Conservation (phyloP, 306 rosid genomes). For the Sechiopsis laciniata region DNA sequence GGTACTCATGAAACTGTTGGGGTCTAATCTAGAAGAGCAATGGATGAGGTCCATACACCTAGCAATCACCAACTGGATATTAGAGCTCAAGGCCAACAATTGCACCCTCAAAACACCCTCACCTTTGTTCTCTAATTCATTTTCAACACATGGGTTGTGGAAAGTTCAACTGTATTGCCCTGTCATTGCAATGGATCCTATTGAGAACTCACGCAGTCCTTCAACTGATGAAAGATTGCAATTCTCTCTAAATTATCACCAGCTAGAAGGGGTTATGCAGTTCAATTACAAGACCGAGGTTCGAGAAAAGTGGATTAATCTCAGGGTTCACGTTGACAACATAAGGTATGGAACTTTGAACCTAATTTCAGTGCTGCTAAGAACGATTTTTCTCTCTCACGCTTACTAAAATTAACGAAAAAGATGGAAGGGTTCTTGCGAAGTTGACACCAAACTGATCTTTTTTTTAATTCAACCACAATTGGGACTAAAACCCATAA, state of each 20-base stretch:
- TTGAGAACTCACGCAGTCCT: slow-evolving; percentile 41
- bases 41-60: slow-evolving; percentile 92
- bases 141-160: slow-evolving; percentile 64
- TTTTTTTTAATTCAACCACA: too few relatives aligned
- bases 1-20: slow-evolving; percentile 58
- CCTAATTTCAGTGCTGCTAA: not conserved
- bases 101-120: slow-evolving; percentile 49
- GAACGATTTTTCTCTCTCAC: not conserved
- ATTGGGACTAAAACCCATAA: too few relatives aligned
- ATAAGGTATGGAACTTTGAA: slow-evolving; percentile 47
- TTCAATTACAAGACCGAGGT: slow-evolving; percentile 54
- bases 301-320: slow-evolving; percentile 63
- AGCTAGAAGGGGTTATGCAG: slow-evolving; percentile 83
- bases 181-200: slow-evolving; percentile 54
- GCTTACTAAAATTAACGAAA: not conserved
- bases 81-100: slow-evolving; percentile 44
- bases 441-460: not conserved
- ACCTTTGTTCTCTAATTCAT: slow-evolving; percentile 61
- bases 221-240: slow-evolving; percentile 61
- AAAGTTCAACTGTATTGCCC: slow-evolving; percentile 86
- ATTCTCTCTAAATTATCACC: slow-evolving; percentile 74
- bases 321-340: slow-evolving; percentile 63
- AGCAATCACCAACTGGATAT: slow-evolving; percentile 76
- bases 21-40: slow-evolving; percentile 71
- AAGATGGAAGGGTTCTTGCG: not conserved